A percentile compares a stretch with the other conserved stretches of the same genome.
Conservation (phyloP, 192 early-diverging fungal genomes). For the Linnemannia zychae region DNA sequence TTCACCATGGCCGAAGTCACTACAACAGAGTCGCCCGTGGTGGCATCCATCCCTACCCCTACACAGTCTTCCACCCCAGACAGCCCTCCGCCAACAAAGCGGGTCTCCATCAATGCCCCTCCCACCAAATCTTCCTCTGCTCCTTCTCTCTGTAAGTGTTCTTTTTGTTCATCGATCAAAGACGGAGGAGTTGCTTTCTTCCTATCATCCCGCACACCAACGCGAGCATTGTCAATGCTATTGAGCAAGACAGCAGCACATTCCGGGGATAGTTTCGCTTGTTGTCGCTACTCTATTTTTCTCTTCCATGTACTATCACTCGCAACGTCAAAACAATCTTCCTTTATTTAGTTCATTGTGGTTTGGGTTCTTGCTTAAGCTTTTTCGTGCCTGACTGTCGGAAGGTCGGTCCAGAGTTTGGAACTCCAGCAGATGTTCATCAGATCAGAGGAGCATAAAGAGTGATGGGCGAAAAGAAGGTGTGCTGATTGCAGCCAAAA, state of each 20-base stretch:
- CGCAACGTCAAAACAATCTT: background rate
- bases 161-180: background rate
- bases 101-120: constrained; percentile 24
- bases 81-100: constrained; percentile 10
- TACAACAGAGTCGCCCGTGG: constrained; percentile 1
- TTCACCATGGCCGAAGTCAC: constrained; percentile 1
- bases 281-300: background rate
- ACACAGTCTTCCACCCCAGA: background rate
- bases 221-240: background rate
- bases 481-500: background rate
- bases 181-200: too few relatives aligned
- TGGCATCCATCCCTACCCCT: background rate
- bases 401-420: background rate
- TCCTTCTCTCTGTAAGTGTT: constrained; percentile 21
- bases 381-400: background rate
- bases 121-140: constrained; percentile 15
- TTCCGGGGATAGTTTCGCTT: background rate
- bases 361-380: background rate
- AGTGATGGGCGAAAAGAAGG: background rate
- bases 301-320: background rate
- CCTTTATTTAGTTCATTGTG: background rate
- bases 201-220: background rate
- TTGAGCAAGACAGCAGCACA: background rate
- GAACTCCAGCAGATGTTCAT: background rate
- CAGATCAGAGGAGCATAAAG: background rate